Base-by-base conservation (phyloP, 148 eudicot species). In the Limonium bicolor region DNA sequence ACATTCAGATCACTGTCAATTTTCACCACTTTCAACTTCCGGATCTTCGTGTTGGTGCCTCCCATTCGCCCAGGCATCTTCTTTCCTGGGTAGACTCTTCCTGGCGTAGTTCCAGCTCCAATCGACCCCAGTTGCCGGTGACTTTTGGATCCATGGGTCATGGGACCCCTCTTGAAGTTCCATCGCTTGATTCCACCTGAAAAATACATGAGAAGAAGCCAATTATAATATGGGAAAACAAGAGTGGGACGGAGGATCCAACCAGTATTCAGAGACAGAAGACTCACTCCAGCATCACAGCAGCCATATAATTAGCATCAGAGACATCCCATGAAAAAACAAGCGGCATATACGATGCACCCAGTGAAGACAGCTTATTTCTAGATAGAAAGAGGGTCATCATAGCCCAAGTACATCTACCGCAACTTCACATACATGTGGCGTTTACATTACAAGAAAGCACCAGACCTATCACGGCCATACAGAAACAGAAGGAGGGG, bases 21-120 rank as follows among this genome's bases (percentile, higher is more conserved):
- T 67, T 92, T 92, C 37, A 92, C 53, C 36, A 92, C 74, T 68
- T 68, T 81, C 31, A 92, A 62, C 49, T 92, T 92, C 16, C 88
- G 61, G 36, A 85, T 81, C 80, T 92, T 92, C 13, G 58, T 72
- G 14, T 66, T 78, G 2, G 94, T 78, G 62, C 95, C 99, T 20
- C 99, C 99, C 99, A 92, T 92, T 59, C 94, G 62, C 49, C 99
- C 99, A 2, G 99, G 94, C 99, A 92, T 92, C 61, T 92, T 92
- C 75, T 92, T 85, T 16, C 99, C 99, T 37, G 53, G 53, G 73
- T 78, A 92, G 0, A 92, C 99, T 14, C 73, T 80, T 0, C 99
- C 99, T 0, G 99, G 99, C 6, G 99, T 92, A 10, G 99, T 92
- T 34, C 99, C 99, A 2, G 99, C 99, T 50, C 95, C 99, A 48